Percentiles rank a stretch among this genome's conserved stretches.
Conservation (phyloP, 2,329 filamentous ascomycete species). For the Orbilia quercus region DNA sequence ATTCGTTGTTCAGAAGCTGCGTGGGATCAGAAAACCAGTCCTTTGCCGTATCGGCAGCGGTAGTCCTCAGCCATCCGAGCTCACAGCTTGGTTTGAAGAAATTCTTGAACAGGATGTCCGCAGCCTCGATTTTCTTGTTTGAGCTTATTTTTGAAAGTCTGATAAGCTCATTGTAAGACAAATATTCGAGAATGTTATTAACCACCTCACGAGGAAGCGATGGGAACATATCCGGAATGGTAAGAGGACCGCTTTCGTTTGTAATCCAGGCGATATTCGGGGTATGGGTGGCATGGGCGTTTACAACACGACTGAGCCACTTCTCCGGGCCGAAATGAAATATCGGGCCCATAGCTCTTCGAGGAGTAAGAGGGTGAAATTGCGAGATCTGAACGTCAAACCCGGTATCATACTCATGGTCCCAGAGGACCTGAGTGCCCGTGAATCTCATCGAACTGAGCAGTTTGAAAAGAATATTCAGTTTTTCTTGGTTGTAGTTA, state of each 20-base stretch:
- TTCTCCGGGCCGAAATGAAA: not conserved
- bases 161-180: not conserved
- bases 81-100: constrained; percentile 7
- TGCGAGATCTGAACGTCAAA: no score
- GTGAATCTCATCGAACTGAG: constrained; percentile 5
- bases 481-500: not conserved
- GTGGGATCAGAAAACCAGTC: not conserved
- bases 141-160: not conserved
- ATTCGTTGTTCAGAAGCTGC: not conserved
- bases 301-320: not conserved
- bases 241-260: no score
- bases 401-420: constrained; percentile 1
- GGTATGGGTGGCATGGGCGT: no score
- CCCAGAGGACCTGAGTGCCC: not conserved
- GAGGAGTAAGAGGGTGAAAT: not conserved
- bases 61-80: not conserved
- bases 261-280: no score
- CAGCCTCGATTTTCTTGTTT: not conserved
- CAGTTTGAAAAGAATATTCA: constrained; percentile 9
- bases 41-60: not conserved
- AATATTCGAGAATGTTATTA: not conserved
- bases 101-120: constrained; percentile 10
- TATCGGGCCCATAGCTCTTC: constrained; percentile 1
- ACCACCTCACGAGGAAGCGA: constrained; percentile 2
- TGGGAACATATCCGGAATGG: constrained; percentile 15